phyloP scores from a whole-genome alignment of 75 land plant species.

The Adiantum capillusveneris region DNA sequence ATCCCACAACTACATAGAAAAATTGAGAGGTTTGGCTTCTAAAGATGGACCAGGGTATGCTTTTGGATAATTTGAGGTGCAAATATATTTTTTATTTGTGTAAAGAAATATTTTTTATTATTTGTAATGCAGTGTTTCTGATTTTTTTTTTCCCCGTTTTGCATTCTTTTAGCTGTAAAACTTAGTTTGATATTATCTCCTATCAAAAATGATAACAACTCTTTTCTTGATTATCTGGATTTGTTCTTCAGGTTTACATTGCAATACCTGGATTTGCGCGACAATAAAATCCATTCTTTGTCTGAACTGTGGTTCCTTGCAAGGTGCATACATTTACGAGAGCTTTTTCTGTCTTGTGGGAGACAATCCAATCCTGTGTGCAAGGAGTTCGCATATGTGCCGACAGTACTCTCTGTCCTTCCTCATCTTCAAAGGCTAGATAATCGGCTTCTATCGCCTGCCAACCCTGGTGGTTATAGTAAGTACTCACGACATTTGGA shows the following conservation, averaged over 20 bases:
- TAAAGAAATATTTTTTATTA: too few species aligned
- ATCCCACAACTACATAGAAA: conserved; percentile 21
- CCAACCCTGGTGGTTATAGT: too few species aligned
- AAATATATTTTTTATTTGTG: too few species aligned
- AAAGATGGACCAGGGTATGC: conserved; percentile 24
- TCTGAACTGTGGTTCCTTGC: conserved; percentile 29
- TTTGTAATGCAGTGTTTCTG: too few species aligned
- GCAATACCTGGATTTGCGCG: conserved; percentile 24
- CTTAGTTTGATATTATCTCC: too few species aligned
- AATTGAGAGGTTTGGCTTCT: conserved; percentile 23
- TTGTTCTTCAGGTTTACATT: conserved; percentile 27
- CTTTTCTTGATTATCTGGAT: too few species aligned
- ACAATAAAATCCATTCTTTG: conserved; percentile 16
- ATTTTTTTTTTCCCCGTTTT: too few species aligned
- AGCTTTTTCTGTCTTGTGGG: conserved; percentile 20
- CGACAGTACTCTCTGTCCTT: conserved; percentile 16
- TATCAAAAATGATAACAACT: too few species aligned
- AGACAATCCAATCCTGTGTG: conserved; percentile 27
- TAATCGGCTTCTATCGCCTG: conserved; percentile 7
- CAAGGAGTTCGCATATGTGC: conserved; percentile 9
- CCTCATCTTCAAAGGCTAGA: conserved; percentile 20
- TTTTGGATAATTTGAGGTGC: too few species aligned
- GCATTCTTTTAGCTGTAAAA: too few species aligned
- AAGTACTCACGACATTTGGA: too few species aligned
- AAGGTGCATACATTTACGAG: conserved; percentile 23